phyloP scores from a whole-genome alignment of 73 alveolate species.

The Uronychia binucleata region DNA sequence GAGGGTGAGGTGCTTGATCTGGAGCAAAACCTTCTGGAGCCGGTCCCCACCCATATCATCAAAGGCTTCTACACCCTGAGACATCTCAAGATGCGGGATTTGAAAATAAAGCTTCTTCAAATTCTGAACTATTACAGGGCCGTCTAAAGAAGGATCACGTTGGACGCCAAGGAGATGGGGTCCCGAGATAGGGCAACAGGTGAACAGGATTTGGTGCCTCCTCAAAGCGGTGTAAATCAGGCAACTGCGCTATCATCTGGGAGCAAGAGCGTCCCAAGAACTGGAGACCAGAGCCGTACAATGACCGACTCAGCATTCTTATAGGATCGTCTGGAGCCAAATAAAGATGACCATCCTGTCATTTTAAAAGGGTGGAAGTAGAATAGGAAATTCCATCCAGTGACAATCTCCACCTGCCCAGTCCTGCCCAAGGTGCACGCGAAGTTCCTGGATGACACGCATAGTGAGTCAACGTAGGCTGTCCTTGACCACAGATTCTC shows the following conservation, averaged over 20 bases:
- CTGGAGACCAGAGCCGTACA: not conserved
- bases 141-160: constrained; percentile 19
- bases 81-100: constrained; percentile 21
- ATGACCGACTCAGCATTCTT: not conserved
- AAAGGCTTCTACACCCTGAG: constrained; percentile 38
- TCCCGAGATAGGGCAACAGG: constrained; percentile 23
- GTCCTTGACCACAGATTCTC: not conserved
- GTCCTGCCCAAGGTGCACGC: constrained; percentile 33
- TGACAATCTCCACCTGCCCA: constrained; percentile 36
- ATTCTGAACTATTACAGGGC: constrained; percentile 42
- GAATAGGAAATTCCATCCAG: constrained; percentile 17
- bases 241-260: not conserved
- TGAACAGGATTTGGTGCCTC: constrained; percentile 24
- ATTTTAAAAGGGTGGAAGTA: constrained; percentile 30
- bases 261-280: not conserved
- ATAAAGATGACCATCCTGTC: constrained; percentile 8
- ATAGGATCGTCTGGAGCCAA: not conserved
- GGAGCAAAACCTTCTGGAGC: constrained; percentile 36
- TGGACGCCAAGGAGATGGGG: constrained; percentile 19
- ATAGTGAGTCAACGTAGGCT: not conserved
- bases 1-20: not conserved
- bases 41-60: constrained; percentile 31
- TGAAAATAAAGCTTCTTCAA: constrained; percentile 28
- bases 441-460: constrained; percentile 13
- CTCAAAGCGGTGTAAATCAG: constrained; percentile 17